These are phyloP conservation scores for Fragaria nilgerrensis DNA, from an alignment of 306 rosid species.

Conservation along the genomic window DNA sequence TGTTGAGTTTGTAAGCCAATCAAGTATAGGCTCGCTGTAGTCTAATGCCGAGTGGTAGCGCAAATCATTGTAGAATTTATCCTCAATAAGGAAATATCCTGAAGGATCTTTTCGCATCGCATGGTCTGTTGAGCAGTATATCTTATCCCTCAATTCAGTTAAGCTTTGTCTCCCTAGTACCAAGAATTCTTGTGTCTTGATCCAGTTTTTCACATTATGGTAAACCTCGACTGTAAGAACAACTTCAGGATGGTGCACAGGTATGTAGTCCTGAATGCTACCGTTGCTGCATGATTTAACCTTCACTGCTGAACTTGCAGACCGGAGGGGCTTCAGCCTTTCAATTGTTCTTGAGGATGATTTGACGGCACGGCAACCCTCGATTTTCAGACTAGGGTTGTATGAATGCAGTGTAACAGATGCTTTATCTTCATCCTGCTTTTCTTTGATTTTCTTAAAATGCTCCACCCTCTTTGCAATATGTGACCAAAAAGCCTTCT, in stretches of 20 bases:
- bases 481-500: conserved; percentile 13
- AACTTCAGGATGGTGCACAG: conserved; percentile 59
- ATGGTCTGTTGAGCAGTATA: conserved; percentile 67
- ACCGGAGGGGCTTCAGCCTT: conserved; percentile 67
- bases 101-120: conserved; percentile 77
- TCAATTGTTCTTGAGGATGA: conserved; percentile 45
- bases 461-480: conserved; percentile 51
- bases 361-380: conserved; percentile 31
- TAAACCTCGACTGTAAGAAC: conserved; percentile 70
- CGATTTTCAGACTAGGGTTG: conserved; percentile 41
- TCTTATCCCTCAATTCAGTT: conserved; percentile 74
- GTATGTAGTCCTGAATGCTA: conserved; percentile 37
- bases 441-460: conserved; percentile 55
- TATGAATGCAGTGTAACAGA: conserved; percentile 64
- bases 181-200: conserved; percentile 81
- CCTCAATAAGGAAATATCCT: conserved; percentile 87
- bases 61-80: conserved; percentile 77
- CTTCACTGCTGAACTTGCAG: conserved; percentile 50
- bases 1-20: conserved; percentile 72
- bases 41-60: conserved; percentile 70
- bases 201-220: conserved; percentile 56
- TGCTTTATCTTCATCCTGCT: conserved; percentile 76
- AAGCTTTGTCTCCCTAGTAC: conserved; percentile 68
- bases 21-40: conserved; percentile 66
- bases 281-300: conserved; percentile 43